Conservation (phyloP, 345 rosid genomes). For the Limnanthes douglasii region DNA sequence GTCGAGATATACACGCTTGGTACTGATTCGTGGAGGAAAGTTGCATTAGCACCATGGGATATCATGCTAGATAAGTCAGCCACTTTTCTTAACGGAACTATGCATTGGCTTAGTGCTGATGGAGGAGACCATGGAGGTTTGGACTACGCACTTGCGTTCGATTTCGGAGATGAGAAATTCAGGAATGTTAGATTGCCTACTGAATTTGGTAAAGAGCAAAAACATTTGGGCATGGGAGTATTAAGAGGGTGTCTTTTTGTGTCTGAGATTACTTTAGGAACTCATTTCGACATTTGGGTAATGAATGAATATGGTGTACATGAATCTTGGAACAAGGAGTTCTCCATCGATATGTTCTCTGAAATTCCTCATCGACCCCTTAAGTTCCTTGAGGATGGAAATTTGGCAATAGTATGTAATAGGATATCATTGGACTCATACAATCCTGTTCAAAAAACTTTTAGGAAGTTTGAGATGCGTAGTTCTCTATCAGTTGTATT, state of each 20-base stretch:
- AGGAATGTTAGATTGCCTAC: constrained; percentile 5
- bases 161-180: constrained; percentile 8
- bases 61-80: neutral
- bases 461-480: neutral
- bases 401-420: constrained; percentile 2
- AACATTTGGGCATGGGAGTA: constrained; percentile 7
- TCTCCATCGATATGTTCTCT: neutral
- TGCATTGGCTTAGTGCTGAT: constrained; percentile 11
- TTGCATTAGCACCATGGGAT: constrained; percentile 2
- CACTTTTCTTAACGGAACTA: constrained; percentile 9
- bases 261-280: neutral
- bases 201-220: neutral
- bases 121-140: no score
- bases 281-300: constrained; percentile 5
- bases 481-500: neutral
- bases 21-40: constrained; percentile 2
- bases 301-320: constrained; percentile 12
- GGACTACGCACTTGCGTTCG: constrained; percentile 5
- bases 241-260: constrained; percentile 9
- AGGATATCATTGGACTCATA: constrained; percentile 1
- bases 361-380: constrained; percentile 1
- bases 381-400: neutral
- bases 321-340: constrained; percentile 8
- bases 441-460: neutral
- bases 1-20: constrained; percentile 8